phyloP scores from a whole-genome alignment of 1,139 yeast genomes.

The Taphrina populina region DNA sequence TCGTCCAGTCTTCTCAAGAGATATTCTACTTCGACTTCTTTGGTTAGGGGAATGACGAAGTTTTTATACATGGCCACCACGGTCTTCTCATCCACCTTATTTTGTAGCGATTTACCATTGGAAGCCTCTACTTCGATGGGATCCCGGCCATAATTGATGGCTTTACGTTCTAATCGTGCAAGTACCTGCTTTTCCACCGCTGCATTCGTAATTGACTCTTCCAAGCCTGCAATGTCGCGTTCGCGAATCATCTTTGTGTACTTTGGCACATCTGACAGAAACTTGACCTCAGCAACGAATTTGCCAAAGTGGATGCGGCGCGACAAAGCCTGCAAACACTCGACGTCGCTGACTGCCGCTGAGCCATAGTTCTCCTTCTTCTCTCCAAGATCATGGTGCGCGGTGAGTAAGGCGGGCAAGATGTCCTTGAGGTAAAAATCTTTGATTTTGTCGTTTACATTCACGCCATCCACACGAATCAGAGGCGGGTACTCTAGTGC shows the following conservation, averaged over 20 bases:
- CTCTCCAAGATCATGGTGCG: slow-evolving; percentile 59
- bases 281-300: slow-evolving; percentile 95
- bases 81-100: slow-evolving; percentile 75
- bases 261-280: slow-evolving; percentile 61
- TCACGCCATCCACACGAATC: slow-evolving; percentile 70
- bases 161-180: slow-evolving; percentile 73
- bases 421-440: slow-evolving; percentile 65
- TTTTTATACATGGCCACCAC: slow-evolving; percentile 79
- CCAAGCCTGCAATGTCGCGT: slow-evolving; percentile 70
- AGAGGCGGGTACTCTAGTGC: slow-evolving; percentile 73
- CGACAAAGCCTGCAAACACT: slow-evolving; percentile 81
- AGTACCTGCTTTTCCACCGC: slow-evolving; percentile 84
- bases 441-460: slow-evolving; percentile 69
- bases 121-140: slow-evolving; percentile 57
- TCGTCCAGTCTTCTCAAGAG: slow-evolving; percentile 71
- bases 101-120: slow-evolving; percentile 50
- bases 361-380: slow-evolving; percentile 86
- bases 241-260: slow-evolving; percentile 65
- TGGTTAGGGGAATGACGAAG: slow-evolving; percentile 87
- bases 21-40: slow-evolving; percentile 91
- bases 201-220: slow-evolving; percentile 75
- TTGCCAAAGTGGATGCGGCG: slow-evolving; percentile 90
- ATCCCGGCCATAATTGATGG: slow-evolving; percentile 82
- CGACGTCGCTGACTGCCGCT: slow-evolving; percentile 80
- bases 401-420: slow-evolving; percentile 55